Evolutionary conservation across 768 basidiomycete species (phyloP).

Genomic region (Kwoniella mangroviensis): DNA sequence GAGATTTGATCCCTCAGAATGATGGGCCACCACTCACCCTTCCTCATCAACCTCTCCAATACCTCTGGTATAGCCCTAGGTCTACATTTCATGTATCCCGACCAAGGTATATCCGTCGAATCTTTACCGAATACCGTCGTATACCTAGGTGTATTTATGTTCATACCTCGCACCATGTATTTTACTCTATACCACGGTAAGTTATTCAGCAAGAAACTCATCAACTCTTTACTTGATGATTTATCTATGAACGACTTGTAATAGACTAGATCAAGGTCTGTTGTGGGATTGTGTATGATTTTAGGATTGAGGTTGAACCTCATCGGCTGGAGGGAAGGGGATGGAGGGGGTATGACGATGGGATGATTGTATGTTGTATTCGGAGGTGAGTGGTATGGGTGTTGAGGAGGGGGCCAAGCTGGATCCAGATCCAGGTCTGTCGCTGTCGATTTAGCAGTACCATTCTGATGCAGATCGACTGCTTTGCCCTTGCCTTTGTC

Average conservation of each 20-base stretch:
- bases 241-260: conserved; percentile 50
- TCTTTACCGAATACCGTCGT: conserved; percentile 57
- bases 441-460: background rate
- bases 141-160: conserved; percentile 53
- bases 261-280: conserved; percentile 48
- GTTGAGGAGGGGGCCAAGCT: conserved; percentile 35
- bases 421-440: no score
- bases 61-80: conserved; percentile 55
- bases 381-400: conserved; percentile 46
- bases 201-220: conserved; percentile 45
- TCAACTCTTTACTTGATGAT: conserved; percentile 28
- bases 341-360: conserved; percentile 28
- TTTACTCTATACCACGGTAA: conserved; percentile 55
- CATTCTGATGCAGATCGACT: background rate
- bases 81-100: conserved; percentile 46
- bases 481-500: conserved; percentile 23
- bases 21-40: conserved; percentile 29
- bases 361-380: conserved; percentile 41
- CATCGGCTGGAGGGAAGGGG: conserved; percentile 23
- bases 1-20: background rate
- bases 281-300: conserved; percentile 27
- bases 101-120: conserved; percentile 37
- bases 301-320: conserved; percentile 27
- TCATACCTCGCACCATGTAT: conserved; percentile 47
- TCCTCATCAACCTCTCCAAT: conserved; percentile 43